A percentile compares a stretch with the other conserved stretches of the same genome.
Evolutionary conservation across 768 basidiomycete genomes (phyloP).

Genomic region (Russula lepida): DNA sequence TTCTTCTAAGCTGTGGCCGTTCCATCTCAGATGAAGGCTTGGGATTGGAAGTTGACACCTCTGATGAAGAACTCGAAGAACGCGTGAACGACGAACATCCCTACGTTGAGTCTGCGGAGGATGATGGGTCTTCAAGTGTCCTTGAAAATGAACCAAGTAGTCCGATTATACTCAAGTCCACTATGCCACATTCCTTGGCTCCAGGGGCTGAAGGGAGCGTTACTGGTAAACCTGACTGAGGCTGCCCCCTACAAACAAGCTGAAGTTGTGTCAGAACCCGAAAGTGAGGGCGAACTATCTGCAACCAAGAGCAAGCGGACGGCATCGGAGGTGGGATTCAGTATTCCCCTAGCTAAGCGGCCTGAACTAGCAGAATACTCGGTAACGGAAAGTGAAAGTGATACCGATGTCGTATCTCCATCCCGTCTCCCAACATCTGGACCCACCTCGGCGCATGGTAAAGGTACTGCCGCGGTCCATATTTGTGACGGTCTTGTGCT

Average conservation of each 20-base stretch:
- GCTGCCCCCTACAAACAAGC: background rate
- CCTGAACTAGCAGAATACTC: background rate
- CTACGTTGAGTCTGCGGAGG: conserved; percentile 9
- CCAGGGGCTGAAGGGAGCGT: conserved; percentile 1
- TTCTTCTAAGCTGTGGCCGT: background rate
- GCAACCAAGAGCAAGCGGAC: conserved; percentile 3
- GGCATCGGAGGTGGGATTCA: conserved; percentile 10
- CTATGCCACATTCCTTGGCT: background rate
- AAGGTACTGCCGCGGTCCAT: background rate
- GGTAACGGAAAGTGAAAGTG: conserved; percentile 17
- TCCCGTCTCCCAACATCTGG: background rate
- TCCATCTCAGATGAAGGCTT: conserved; percentile 18
- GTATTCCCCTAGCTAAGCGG: conserved; percentile 10
- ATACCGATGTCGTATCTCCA: background rate
- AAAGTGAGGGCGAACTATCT: conserved; percentile 20
- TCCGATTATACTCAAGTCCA: background rate
- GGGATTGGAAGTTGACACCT: conserved; percentile 16
- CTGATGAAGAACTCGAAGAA: conserved; percentile 22
- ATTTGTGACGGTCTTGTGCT: background rate
- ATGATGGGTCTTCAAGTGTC: conserved; percentile 2
- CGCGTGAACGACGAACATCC: conserved; percentile 17
- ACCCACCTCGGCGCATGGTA: background rate
- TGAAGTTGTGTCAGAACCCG: conserved; percentile 25
- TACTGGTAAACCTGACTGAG: conserved; percentile 12
- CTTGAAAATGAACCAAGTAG: conserved; percentile 3